Evolutionary conservation across 2,329 filamentous ascomycete species (phyloP).

Genomic region (Trichocomaceae sp.): DNA sequence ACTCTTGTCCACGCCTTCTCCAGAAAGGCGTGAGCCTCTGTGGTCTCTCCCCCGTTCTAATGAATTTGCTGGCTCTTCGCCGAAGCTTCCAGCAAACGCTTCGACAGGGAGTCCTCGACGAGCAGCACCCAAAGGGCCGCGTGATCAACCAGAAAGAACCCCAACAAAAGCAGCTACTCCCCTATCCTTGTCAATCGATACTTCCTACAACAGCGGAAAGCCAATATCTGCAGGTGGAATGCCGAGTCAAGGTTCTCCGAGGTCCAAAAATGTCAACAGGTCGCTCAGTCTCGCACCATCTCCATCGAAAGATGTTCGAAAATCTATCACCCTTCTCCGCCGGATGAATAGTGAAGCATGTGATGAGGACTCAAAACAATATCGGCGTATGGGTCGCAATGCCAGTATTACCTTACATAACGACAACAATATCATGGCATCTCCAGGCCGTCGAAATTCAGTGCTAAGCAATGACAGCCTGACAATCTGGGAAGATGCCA

Average conservation of each 20-base stretch:
- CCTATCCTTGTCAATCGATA: neutral
- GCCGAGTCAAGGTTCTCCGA: slow-evolving; percentile 1
- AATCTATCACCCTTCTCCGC: slow-evolving; percentile 24
- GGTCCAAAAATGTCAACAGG: slow-evolving; percentile 16
- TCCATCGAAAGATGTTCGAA: slow-evolving; percentile 20
- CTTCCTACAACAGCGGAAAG: neutral
- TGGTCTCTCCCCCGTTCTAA: slow-evolving; percentile 22
- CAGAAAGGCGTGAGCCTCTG: slow-evolving; percentile 20
- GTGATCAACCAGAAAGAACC: slow-evolving; percentile 23
- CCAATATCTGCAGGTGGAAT: neutral
- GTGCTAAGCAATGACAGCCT: slow-evolving; percentile 19
- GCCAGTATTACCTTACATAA: slow-evolving; percentile 5
- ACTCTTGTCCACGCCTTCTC: slow-evolving; percentile 24
- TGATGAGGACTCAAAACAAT: slow-evolving; percentile 13
- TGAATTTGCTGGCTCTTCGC: slow-evolving; percentile 18
- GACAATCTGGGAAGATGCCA: slow-evolving; percentile 36
- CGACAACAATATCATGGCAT: neutral
- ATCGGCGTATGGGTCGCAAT: slow-evolving; percentile 11
- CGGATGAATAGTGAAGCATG: slow-evolving; percentile 20
- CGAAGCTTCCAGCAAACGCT: slow-evolving; percentile 19
- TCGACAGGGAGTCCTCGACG: slow-evolving; percentile 27
- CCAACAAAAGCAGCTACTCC: slow-evolving; percentile 17
- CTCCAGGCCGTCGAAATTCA: slow-evolving; percentile 13
- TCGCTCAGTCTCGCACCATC: slow-evolving; percentile 8
- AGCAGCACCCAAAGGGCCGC: slow-evolving; percentile 28